Conservation (phyloP, 2,329 filamentous ascomycete genomes). For the Catunica adiposa region DNA sequence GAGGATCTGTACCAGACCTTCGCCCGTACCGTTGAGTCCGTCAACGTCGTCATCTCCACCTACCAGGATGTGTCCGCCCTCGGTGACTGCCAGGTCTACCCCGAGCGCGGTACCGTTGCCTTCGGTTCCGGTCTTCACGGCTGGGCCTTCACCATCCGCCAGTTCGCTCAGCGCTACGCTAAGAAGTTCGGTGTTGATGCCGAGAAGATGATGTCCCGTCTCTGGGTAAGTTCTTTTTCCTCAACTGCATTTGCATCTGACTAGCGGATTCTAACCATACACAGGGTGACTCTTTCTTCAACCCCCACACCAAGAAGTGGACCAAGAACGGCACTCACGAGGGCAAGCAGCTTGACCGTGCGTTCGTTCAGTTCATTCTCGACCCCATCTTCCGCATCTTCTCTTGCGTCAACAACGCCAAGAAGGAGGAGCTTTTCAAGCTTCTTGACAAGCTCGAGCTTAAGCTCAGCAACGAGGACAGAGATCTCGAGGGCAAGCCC, state of each 20-base stretch:
- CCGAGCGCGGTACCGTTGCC: constrained; percentile 90
- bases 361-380: constrained; percentile 98
- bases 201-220: constrained; percentile 99
- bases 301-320: constrained; percentile 99
- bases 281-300: constrained; percentile 95
- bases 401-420: constrained; percentile 91
- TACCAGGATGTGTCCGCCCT: constrained; percentile 84
- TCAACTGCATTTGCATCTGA: not conserved
- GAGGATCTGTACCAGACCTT: constrained; percentile 99
- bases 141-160: constrained; percentile 98
- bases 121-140: constrained; percentile 99
- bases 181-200: constrained; percentile 99
- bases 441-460: constrained; percentile 88
- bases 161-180: constrained; percentile 89
- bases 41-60: constrained; percentile 99
- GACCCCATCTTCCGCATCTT: constrained; percentile 99
- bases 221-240: constrained; percentile 52
- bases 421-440: constrained; percentile 73
- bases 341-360: constrained; percentile 84
- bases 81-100: constrained; percentile 97
- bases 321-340: constrained; percentile 71
- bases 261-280: constrained; percentile 14
- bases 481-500: constrained; percentile 88
- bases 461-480: constrained; percentile 76
- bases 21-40: constrained; percentile 97